Evolutionary conservation across 305 asterid species (phyloP).

Genomic region (Andrographis paniculata): DNA sequence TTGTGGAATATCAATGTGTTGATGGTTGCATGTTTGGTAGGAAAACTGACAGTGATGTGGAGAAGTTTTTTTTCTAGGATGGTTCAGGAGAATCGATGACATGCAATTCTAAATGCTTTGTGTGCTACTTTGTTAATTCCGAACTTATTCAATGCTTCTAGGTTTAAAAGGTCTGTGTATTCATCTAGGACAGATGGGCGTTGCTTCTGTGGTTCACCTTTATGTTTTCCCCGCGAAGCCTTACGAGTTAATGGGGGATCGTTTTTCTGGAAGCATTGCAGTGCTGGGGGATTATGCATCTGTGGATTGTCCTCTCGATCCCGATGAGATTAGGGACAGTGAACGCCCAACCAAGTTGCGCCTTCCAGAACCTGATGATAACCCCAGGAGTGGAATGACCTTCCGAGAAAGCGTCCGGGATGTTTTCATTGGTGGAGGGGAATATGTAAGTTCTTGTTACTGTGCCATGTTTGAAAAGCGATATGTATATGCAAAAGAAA

Average conservation of each 20-base stretch:
- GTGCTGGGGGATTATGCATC: conserved; percentile 97
- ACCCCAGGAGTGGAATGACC: conserved; percentile 60
- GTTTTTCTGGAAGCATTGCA: conserved; percentile 66
- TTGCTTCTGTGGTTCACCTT: conserved; percentile 86
- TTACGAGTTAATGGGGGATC: conserved; percentile 85
- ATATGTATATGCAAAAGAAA: background rate
- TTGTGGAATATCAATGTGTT: no score
- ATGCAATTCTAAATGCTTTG: no score
- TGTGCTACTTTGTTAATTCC: background rate
- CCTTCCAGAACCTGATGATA: conserved; percentile 73
- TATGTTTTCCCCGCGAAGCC: conserved; percentile 97
- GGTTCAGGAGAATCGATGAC: no score
- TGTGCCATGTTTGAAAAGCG: background rate
- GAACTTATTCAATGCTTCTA: conserved; percentile 19
- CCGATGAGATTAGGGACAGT: conserved; percentile 95
- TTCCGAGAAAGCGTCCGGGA: conserved; percentile 89
- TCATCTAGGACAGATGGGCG: conserved; percentile 98
- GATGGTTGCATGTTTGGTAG: no score
- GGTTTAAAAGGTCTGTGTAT: conserved; percentile 45
- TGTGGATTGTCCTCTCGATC: conserved; percentile 82
- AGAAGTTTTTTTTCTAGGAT: no score
- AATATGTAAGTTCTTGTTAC: conserved; percentile 53
- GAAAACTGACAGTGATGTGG: no score
- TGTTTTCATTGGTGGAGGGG: conserved; percentile 83
- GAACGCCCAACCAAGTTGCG: conserved; percentile 92